These are phyloP conservation scores for Lactifluus hygrophoroides DNA, from an alignment of 768 basidiomycete species.

Conservation along the genomic window DNA sequence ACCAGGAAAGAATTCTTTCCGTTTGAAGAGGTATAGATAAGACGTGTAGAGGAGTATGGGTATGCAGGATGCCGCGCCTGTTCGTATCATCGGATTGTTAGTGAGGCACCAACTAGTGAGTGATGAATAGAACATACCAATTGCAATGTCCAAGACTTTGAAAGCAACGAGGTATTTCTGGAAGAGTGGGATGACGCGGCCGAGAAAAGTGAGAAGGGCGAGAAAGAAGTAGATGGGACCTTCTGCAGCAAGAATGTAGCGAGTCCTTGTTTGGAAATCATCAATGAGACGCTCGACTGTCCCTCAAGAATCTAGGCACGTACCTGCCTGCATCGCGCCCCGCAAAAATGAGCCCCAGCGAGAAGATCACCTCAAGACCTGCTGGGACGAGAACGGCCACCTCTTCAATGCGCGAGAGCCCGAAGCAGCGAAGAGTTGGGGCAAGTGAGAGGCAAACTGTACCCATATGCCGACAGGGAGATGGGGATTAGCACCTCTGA, in stretches of 20 bases:
- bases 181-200: slow-evolving; percentile 45
- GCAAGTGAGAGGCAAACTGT: slow-evolving; percentile 57
- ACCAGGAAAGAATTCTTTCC: slow-evolving; percentile 39
- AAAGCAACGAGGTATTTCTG: slow-evolving; percentile 40
- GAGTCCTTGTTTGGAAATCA: slow-evolving; percentile 32
- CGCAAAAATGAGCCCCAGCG: slow-evolving; percentile 41
- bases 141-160: slow-evolving; percentile 44
- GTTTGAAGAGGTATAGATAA: slow-evolving; percentile 53
- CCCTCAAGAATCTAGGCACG: slow-evolving; percentile 22
- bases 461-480: slow-evolving; percentile 17
- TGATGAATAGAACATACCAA: slow-evolving; percentile 39
- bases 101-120: background rate
- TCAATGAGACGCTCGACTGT: background rate
- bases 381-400: slow-evolving; percentile 52
- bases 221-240: slow-evolving; percentile 52
- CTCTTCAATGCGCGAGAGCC: slow-evolving; percentile 39
- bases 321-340: slow-evolving; percentile 43
- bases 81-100: background rate
- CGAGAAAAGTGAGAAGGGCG: slow-evolving; percentile 51
- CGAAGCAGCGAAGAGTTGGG: slow-evolving; percentile 61
- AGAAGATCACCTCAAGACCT: slow-evolving; percentile 52
- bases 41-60: slow-evolving; percentile 56
- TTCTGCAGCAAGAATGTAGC: slow-evolving; percentile 54
- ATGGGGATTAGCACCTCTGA: slow-evolving; percentile 17
- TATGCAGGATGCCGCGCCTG: slow-evolving; percentile 50